These are phyloP conservation scores for Exserohilum turcica DNA, from an alignment of 2,329 filamentous ascomycete species.

Conservation along the genomic window DNA sequence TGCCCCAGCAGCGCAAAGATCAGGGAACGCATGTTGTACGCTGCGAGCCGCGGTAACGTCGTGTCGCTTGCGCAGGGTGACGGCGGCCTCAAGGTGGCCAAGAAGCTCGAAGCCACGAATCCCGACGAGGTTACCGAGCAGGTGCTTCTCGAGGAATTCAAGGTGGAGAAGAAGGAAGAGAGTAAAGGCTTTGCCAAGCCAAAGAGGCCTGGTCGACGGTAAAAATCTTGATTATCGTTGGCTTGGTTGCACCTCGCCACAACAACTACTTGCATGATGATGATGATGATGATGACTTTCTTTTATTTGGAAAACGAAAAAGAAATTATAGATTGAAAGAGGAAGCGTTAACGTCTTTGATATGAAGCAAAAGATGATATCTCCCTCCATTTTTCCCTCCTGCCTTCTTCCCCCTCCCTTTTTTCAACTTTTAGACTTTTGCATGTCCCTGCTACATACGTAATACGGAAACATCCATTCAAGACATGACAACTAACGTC, in stretches of 20 bases:
- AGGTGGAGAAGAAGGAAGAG: slow-evolving; percentile 70
- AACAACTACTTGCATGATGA: too few species aligned
- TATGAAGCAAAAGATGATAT: neutral
- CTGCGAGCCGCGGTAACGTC: slow-evolving; percentile 64
- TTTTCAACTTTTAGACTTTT: neutral
- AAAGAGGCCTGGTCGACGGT: slow-evolving; percentile 73
- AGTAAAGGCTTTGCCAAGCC: slow-evolving; percentile 76
- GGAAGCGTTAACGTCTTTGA: neutral
- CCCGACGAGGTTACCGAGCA: slow-evolving; percentile 73
- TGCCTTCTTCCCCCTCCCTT: too few species aligned
- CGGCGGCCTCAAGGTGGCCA: slow-evolving; percentile 68
- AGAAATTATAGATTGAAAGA: neutral
- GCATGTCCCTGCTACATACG: too few species aligned
- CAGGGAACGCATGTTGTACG: slow-evolving; percentile 86
- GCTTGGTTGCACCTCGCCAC: neutral
- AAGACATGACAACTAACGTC: neutral
- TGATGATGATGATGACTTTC: too few species aligned
- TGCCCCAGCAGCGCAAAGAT: slow-evolving; percentile 74
- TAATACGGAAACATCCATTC: neutral
- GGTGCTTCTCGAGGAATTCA: slow-evolving; percentile 68
- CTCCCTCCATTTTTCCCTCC: neutral
- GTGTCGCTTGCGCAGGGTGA: slow-evolving; percentile 68
- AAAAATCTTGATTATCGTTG: too few species aligned
- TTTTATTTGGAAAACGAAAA: neutral
- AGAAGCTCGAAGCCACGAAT: slow-evolving; percentile 69